These are phyloP conservation scores for Oryza coarctata DNA, from an alignment of 176 grass and related monocot species.

Conservation along the genomic window DNA sequence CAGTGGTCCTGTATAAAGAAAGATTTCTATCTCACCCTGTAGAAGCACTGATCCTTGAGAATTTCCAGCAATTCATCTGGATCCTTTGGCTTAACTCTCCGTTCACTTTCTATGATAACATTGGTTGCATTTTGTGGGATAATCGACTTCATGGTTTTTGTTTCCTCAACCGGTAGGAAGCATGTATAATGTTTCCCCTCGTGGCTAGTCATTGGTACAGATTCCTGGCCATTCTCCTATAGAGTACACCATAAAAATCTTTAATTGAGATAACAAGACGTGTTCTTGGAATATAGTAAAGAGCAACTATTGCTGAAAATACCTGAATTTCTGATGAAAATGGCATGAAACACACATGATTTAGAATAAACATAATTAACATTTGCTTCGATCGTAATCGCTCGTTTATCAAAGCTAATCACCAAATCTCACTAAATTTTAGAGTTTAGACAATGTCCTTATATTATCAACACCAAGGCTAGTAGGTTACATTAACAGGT, in stretches of 20 bases:
- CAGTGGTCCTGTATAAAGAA: not conserved
- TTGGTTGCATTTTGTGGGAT: conserved; percentile 81
- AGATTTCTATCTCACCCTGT: conserved; percentile 58
- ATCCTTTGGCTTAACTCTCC: conserved; percentile 74
- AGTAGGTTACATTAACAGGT: not conserved
- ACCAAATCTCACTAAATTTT: not conserved
- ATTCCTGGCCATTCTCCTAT: conserved; percentile 84
- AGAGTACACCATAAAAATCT: conserved; percentile 15
- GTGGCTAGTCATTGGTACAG: conserved; percentile 64
- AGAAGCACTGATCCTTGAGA: conserved; percentile 83
- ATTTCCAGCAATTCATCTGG: conserved; percentile 87
- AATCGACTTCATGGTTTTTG: conserved; percentile 62
- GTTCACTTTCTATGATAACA: conserved; percentile 76
- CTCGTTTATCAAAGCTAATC: not conserved
- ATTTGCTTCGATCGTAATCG: not conserved
- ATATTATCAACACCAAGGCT: not conserved
- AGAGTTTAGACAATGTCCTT: not conserved
- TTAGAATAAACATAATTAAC: not conserved
- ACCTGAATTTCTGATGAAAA: not conserved
- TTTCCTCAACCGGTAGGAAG: conserved; percentile 82
- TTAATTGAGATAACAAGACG: not conserved
- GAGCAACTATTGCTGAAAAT: not conserved
- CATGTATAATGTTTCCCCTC: conserved; percentile 71
- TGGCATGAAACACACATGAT: not conserved
- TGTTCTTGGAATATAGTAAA: not conserved